These are phyloP conservation scores for Clathrospora elynae DNA, from an alignment of 2,329 filamentous ascomycete genomes.

Conservation along the genomic window DNA sequence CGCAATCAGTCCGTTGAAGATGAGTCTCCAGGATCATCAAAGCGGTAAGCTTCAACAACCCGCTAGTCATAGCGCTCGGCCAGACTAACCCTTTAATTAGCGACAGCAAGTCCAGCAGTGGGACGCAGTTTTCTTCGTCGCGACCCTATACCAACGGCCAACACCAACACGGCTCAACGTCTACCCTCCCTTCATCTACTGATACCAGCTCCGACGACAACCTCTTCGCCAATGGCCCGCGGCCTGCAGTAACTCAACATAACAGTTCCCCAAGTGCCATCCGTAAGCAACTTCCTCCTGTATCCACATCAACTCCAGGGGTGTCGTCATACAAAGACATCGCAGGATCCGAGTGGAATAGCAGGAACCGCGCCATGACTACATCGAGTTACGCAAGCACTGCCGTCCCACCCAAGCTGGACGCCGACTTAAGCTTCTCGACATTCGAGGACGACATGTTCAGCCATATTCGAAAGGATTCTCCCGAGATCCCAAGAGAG, in stretches of 20 bases:
- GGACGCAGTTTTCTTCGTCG: constrained; percentile 42
- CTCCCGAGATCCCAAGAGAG: constrained; percentile 33
- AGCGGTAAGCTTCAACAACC: constrained; percentile 39
- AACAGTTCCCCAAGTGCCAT: constrained; percentile 40
- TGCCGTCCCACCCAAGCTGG: constrained; percentile 58
- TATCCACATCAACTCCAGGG: constrained; percentile 33
- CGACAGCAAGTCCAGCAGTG: constrained; percentile 50
- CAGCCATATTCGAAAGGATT: constrained; percentile 38
- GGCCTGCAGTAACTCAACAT: constrained; percentile 38
- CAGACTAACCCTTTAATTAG: constrained; percentile 40
- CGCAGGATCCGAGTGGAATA: constrained; percentile 18
- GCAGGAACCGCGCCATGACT: constrained; percentile 51
- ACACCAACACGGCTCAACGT: constrained; percentile 45
- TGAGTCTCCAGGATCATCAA: constrained; percentile 43
- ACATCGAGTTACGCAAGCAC: constrained; percentile 56
- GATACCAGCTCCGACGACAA: constrained; percentile 47
- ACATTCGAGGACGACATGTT: constrained; percentile 60
- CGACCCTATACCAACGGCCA: constrained; percentile 46
- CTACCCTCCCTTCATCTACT: constrained; percentile 49
- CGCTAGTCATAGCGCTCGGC: constrained; percentile 30
- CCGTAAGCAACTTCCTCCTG: constrained; percentile 37
- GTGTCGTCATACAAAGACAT: constrained; percentile 27
- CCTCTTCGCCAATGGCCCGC: constrained; percentile 42
- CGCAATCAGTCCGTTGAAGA: constrained; percentile 46
- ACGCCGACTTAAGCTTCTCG: constrained; percentile 45